Percentiles rank a stretch among this genome's conserved stretches.
Conservation (phyloP, 257 asterid genomes). For the Solanum arcanum region DNA sequence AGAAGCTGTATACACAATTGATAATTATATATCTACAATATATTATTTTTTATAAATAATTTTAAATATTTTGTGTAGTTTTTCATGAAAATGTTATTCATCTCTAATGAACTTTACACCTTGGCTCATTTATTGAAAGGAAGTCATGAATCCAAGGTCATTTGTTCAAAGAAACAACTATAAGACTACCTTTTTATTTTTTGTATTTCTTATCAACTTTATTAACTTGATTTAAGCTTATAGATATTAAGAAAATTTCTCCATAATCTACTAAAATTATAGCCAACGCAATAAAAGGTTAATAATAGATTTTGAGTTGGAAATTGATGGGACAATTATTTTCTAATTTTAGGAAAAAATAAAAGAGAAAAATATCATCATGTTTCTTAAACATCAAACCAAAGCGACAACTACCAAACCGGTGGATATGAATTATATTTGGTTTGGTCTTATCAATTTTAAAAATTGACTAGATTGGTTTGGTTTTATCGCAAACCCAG, state of each 20-base stretch:
- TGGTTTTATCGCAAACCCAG: neutral
- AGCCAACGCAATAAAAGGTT: neutral
- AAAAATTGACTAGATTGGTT: neutral
- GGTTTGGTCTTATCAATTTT: neutral
- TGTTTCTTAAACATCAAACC: neutral
- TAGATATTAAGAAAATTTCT: neutral
- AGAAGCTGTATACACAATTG: neutral
- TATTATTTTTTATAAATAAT: neutral
- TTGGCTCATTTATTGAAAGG: neutral
- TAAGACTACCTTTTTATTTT: neutral
- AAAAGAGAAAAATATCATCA: neutral
- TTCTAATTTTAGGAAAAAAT: neutral
- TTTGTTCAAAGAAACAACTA: neutral
- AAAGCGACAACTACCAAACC: neutral
- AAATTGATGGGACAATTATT: neutral
- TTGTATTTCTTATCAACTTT: neutral
- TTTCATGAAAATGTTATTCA: neutral
- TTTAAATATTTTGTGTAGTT: neutral
- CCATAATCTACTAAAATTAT: neutral
- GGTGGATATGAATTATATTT: neutral
- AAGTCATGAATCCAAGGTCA: neutral
- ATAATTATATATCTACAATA: neutral
- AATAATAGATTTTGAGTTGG: neutral
- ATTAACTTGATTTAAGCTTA: neutral
- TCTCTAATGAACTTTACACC: neutral